These are phyloP conservation scores for Cladosporium sp. DNA, from an alignment of 2,329 filamentous ascomycete genomes.

Conservation along the genomic window DNA sequence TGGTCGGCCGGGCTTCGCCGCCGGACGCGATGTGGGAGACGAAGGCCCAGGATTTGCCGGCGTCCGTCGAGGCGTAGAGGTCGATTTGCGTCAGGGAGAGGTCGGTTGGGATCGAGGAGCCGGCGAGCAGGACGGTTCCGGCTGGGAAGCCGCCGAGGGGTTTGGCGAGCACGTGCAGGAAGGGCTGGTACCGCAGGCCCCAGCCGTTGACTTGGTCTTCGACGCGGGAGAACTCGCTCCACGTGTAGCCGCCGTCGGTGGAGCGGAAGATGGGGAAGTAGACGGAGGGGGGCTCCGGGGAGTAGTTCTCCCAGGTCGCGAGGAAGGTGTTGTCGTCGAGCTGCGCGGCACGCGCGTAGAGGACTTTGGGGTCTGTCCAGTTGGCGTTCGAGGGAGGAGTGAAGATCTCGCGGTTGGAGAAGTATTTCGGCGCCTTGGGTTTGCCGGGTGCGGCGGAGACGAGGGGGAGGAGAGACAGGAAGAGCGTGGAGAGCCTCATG, in stretches of 20 bases:
- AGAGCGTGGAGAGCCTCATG: constrained; percentile 1
- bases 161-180: constrained; percentile 55
- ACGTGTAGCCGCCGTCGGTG: constrained; percentile 77
- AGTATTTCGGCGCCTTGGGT: not conserved
- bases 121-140: constrained; percentile 56
- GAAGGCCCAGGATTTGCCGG: constrained; percentile 54
- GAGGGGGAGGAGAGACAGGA: constrained; percentile 2
- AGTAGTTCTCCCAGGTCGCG: constrained; percentile 50
- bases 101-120: constrained; percentile 51
- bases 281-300: constrained; percentile 36
- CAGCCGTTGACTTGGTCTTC: constrained; percentile 55
- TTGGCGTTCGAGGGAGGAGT: constrained; percentile 4
- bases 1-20: constrained; percentile 56
- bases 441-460: not conserved
- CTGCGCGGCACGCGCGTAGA: constrained; percentile 46
- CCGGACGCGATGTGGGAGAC: constrained; percentile 60
- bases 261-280: constrained; percentile 72
- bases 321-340: constrained; percentile 36
- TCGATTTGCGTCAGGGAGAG: constrained; percentile 59
- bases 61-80: constrained; percentile 56
- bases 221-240: constrained; percentile 63
- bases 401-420: constrained; percentile 5
- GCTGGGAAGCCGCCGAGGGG: constrained; percentile 50
- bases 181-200: constrained; percentile 61
- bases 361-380: constrained; percentile 8